Base-by-base conservation (phyloP, 2,329 filamentous ascomycete species). In the Microsporum ferrugineum region DNA sequence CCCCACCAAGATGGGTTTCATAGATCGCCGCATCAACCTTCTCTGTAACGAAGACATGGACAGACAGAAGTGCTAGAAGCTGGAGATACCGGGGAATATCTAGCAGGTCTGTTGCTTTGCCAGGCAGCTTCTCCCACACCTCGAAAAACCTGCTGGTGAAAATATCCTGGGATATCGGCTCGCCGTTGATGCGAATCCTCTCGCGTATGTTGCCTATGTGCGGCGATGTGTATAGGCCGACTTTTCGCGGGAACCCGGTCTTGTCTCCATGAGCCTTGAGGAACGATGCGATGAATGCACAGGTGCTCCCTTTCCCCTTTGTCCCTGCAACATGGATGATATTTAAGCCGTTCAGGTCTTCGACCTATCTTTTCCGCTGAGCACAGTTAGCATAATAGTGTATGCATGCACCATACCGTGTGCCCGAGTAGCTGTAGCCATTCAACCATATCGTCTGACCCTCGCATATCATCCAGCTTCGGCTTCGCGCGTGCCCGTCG, bases 221-320 rank as follows among this genome's bases (percentile, higher is more conserved):
- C 1, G 86, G 86, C 31, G 84, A 87, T 36, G 82, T 88, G 75
- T 85, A 86, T 36, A 88, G 79, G 8, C 86, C 86, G 51, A 82
- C 78, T 65, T 77, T 80, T 3, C 23, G 41, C 5, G 65, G 29
- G 66, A 27, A 31, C 6, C 61, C 60, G 61, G 67, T 65, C 23
- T 65, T 7, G 60, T 65, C 63, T 17, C 77, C 77, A 67, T 84
- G 80, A 59, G 77, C 77, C 14, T 76, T 72, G 51, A 88, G 78
- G 63, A 88, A 83, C 5, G 83, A 83, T 64, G 84, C 79, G 62
- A 84, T 77, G 65, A 85, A 86, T 57, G 84, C 84, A 67, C 84
- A 87, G 1, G 84, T 86, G 67, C 80, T 84, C 47, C 86, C 85
- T 72, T 88, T 88, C 17, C 86, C 86, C 69, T 88, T 88, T 43